Percentiles rank a stretch among this genome's conserved stretches.
Evolutionary conservation across 129 eudicot genomes (phyloP).

Genomic region (Lactuca saligna): DNA sequence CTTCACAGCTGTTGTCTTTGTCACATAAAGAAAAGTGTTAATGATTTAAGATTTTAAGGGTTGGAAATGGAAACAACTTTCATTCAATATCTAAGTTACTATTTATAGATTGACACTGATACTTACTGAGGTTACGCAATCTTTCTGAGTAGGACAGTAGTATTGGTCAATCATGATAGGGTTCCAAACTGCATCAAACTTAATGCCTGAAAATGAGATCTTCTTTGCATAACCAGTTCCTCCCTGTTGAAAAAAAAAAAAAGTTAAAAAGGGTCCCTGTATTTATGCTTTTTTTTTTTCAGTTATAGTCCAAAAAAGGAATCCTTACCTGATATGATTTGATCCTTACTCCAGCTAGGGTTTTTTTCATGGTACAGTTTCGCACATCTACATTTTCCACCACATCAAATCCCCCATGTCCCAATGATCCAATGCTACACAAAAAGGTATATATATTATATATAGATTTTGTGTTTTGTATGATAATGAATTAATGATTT

Average conservation of each 20-base stretch:
- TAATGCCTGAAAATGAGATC: conserved; percentile 57
- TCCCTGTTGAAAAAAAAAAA: conserved; percentile 37
- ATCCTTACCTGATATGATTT: conserved; percentile 58
- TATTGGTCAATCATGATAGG: conserved; percentile 71
- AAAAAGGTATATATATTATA: conserved; percentile 1
- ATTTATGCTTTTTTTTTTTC: background rate
- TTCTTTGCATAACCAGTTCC: conserved; percentile 66
- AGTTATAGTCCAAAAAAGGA: background rate
- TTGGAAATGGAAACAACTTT: background rate
- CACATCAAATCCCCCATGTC: conserved; percentile 49
- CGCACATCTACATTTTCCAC: conserved; percentile 62
- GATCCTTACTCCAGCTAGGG: conserved; percentile 62
- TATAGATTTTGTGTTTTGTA: background rate
- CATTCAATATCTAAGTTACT: too few relatives aligned
- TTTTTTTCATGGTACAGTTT: conserved; percentile 56
- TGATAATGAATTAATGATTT: background rate
- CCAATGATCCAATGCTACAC: conserved; percentile 68
- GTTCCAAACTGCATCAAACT: conserved; percentile 48
- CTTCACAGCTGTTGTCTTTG: conserved; percentile 48
- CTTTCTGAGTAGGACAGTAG: conserved; percentile 48
- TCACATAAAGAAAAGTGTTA: conserved; percentile 10
- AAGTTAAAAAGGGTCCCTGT: too few relatives aligned
- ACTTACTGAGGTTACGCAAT: conserved; percentile 50
- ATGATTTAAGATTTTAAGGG: background rate
- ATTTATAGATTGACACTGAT: background rate